Evolutionary conservation across 2,329 filamentous ascomycete genomes (phyloP), one percentile per base, ranked within the genome.

Genomic region (Pezizomycotina sp.): DNA sequence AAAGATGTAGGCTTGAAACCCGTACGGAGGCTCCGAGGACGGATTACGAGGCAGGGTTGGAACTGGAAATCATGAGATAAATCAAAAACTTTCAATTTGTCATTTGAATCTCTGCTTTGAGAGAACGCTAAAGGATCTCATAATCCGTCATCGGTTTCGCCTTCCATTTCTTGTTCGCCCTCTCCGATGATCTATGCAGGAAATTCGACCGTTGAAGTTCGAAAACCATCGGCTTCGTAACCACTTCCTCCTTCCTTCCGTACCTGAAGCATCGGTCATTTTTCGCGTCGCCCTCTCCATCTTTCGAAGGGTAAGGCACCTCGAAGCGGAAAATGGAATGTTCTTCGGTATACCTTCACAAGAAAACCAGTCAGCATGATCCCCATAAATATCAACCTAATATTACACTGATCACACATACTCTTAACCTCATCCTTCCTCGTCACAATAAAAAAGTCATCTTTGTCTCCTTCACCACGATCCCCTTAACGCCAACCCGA

Each of bases 151-250:
- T 63, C 51, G 80, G 82, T 54, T 86, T 83, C 53, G 71, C 66
- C 59, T 89, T 92, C 59, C 92, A 92, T 60, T 92, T 95, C 60
- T 73, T 82, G 51, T 78, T 92, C 31, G 83, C 81, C 14, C 89
- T 65, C 55, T 95, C 86, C 10, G 77, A 73, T 2, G 86, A 74
- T 7, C 83, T 68, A 47, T 75, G 71, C 63, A 82, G 72, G 52
- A 95, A 84, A 54, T 91, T 81, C 50, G 82, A 77, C 2, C 89
- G 89, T 46, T 86, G 69, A 2, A 95, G 62, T 55, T 95, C 86
- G 50, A 93, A 89, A 0, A 74, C 66, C 51, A 93, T 63, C 12
- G 61, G 60, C 43, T 60, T 62, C 22, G 36, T 47, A n/a, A n/a
- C n/a, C n/a, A n/a, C n/a, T n/a, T n/a, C n/a, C n/a, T n/a, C n/a